These are phyloP conservation scores for Chlamydomonas eustigma DNA, from an alignment of 139 green algal genomes.

Conservation along the genomic window DNA sequence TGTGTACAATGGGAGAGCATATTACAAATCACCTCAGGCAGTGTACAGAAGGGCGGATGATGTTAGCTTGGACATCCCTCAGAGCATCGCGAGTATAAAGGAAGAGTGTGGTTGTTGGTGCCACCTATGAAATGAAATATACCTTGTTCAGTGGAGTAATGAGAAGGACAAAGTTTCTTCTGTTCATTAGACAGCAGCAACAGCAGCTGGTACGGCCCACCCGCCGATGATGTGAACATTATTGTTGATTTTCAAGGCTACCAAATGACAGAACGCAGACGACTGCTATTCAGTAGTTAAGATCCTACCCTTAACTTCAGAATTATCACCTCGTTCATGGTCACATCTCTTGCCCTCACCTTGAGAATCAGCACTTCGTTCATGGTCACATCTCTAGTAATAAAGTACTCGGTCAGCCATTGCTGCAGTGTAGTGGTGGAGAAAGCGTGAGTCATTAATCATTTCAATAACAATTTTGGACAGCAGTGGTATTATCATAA, in stretches of 20 bases:
- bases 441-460: too few species aligned
- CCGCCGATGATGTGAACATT: too few species aligned
- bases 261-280: too few species aligned
- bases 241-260: too few species aligned
- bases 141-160: too few species aligned
- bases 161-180: too few species aligned
- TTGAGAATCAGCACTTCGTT: slow-evolving; percentile 47
- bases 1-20: too few species aligned
- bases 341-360: slow-evolving; percentile 24
- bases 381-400: slow-evolving; percentile 34
- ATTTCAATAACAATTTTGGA: too few species aligned
- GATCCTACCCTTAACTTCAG: slow-evolving; percentile 22
- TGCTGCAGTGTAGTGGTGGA: slow-evolving; percentile 12
- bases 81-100: slow-evolving; percentile 26
- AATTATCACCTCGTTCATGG: slow-evolving; percentile 46
- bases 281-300: too few species aligned
- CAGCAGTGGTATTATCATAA: too few species aligned
- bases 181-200: too few species aligned
- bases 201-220: too few species aligned
- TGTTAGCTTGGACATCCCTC: slow-evolving; percentile 3
- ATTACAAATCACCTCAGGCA: slow-evolving; percentile 4
- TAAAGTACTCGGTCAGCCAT: slow-evolving; percentile 33
- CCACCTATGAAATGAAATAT: background rate
- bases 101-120: slow-evolving; percentile 11
- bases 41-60: slow-evolving; percentile 33